Percentiles rank a stretch among this genome's conserved stretches.
Conservation (phyloP, 2,329 filamentous ascomycete genomes). For the Zymoseptoria tritici region DNA sequence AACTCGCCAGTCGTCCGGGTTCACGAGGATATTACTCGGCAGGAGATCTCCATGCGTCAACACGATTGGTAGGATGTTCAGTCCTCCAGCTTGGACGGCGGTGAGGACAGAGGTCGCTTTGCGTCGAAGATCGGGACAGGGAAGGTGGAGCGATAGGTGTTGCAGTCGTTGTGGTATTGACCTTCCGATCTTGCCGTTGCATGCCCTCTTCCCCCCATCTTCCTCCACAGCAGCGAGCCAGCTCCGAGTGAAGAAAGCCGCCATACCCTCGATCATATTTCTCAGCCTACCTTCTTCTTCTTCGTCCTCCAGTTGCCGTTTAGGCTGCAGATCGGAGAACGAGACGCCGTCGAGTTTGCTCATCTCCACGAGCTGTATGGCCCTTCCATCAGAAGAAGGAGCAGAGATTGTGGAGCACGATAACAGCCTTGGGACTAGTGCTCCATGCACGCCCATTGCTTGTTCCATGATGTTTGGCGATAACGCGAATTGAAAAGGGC, state of each 20-base stretch:
- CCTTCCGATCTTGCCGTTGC: conserved; percentile 3
- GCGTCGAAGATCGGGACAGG: neutral
- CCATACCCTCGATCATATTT: conserved; percentile 6
- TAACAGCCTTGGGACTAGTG: conserved; percentile 2
- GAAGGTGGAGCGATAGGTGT: conserved; percentile 4
- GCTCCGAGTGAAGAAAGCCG: conserved; percentile 9
- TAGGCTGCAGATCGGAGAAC: conserved; percentile 1
- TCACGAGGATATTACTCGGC: conserved; percentile 51
- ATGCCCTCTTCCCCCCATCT: neutral
- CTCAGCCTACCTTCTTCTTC: neutral
- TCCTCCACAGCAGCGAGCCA: conserved; percentile 2
- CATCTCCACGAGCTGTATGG: conserved; percentile 14
- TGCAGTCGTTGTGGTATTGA: conserved; percentile 5
- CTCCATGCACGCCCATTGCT: conserved; percentile 2
- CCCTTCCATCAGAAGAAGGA: neutral
- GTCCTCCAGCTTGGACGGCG: conserved; percentile 8
- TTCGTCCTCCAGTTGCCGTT: neutral
- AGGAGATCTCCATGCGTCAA: conserved; percentile 57
- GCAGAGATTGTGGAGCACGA: conserved; percentile 1
- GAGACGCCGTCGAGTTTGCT: conserved; percentile 1
- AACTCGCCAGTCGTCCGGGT: conserved; percentile 38
- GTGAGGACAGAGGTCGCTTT: neutral
- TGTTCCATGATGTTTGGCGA: neutral
- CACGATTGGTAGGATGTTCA: conserved; percentile 43
- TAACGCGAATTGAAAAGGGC: neutral